Evolutionary conservation across 2,329 filamentous ascomycete species (phyloP).

Genomic region (Fusarium hostae): DNA sequence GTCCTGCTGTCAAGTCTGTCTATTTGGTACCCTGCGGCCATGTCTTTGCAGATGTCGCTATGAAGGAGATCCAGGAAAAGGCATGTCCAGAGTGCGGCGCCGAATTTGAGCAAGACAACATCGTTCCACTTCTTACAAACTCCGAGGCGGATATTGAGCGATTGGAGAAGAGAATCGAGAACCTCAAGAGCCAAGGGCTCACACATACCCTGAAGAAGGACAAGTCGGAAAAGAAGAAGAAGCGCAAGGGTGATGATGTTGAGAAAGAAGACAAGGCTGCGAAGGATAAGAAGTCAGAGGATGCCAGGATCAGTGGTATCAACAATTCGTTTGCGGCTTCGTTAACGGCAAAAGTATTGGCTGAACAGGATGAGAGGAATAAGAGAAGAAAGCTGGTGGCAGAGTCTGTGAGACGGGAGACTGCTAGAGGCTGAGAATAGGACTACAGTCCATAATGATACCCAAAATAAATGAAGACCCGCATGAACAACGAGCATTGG

Average conservation of each 20-base stretch:
- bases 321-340: conserved; percentile 89
- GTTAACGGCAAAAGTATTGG: conserved; percentile 85
- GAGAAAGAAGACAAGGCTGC: conserved; percentile 62
- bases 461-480: conserved; percentile 11
- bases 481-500: not conserved
- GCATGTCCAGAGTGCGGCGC: conserved; percentile 79
- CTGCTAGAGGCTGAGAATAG: conserved; percentile 28
- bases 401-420: conserved; percentile 24
- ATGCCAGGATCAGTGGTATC: conserved; percentile 69
- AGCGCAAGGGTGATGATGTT: conserved; percentile 65
- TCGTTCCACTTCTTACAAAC: conserved; percentile 84
- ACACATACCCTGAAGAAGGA: conserved; percentile 91
- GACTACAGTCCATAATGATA: conserved; percentile 34
- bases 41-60: conserved; percentile 87
- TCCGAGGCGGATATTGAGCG: conserved; percentile 75
- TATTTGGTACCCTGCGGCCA: conserved; percentile 97
- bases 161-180: conserved; percentile 73
- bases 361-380: conserved; percentile 85
- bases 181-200: conserved; percentile 76
- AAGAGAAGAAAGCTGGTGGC: conserved; percentile 77
- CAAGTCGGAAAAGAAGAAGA: conserved; percentile 72
- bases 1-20: conserved; percentile 80
- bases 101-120: conserved; percentile 75
- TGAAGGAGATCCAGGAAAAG: conserved; percentile 79
- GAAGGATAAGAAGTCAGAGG: conserved; percentile 48